Conservation (phyloP, 2,329 filamentous ascomycete species). For the Colletotrichum acutatum region DNA sequence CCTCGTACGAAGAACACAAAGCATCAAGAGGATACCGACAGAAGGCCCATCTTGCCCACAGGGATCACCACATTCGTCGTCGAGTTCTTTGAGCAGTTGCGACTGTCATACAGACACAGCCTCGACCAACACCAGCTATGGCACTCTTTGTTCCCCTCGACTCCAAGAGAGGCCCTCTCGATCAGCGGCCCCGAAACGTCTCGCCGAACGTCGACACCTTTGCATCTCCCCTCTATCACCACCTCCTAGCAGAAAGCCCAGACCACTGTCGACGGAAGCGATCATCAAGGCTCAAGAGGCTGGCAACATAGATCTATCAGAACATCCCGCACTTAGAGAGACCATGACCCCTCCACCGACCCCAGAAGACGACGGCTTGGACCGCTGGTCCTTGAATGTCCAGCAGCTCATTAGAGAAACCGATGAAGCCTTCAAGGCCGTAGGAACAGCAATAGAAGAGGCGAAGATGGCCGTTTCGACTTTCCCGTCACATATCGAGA, state of each 20-base stretch:
- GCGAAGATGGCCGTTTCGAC: constrained; percentile 44
- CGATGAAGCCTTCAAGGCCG: constrained; percentile 61
- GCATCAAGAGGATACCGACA: constrained; percentile 51
- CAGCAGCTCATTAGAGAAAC: constrained; percentile 60
- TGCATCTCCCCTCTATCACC: constrained; percentile 25
- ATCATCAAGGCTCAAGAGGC: constrained; percentile 11
- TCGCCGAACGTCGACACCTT: constrained; percentile 34
- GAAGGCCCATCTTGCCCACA: constrained; percentile 51
- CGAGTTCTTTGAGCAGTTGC: constrained; percentile 58
- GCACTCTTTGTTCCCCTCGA: constrained; percentile 47
- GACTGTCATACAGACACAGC: constrained; percentile 47
- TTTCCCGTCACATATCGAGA: constrained; percentile 2
- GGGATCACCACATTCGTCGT: constrained; percentile 52
- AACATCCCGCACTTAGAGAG: constrained; percentile 17
- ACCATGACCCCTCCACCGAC: constrained; percentile 20
- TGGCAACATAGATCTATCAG: constrained; percentile 7
- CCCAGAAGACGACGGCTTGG: constrained; percentile 14
- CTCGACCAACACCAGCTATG: constrained; percentile 41
- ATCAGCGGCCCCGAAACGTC: constrained; percentile 33
- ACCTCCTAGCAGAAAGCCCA: not conserved
- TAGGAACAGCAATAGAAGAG: constrained; percentile 54
- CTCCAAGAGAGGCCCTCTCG: constrained; percentile 3
- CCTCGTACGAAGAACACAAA: constrained; percentile 51
- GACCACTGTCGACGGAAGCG: constrained; percentile 6
- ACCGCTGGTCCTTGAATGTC: constrained; percentile 49